Evolutionary conservation across 768 basidiomycete genomes (phyloP), one percentile per base, ranked within the genome.

Genomic region (Tylopilus sp.): DNA sequence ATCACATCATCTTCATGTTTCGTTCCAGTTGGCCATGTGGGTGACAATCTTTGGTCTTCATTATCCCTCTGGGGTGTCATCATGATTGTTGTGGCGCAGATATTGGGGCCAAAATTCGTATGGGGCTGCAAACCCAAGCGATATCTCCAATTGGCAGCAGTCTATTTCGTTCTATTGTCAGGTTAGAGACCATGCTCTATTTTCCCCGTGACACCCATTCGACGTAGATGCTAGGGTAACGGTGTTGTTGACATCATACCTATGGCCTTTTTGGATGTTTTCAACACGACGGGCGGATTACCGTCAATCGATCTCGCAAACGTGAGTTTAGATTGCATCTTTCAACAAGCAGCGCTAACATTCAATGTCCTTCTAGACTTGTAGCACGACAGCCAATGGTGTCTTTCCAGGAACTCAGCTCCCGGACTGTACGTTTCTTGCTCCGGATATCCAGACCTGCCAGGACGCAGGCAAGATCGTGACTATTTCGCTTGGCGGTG

Each of bases 241-340:
- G 69, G 75, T 8, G 80, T 84, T 36, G 80, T 84, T 39, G 72
- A 86, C 55, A 78, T 71, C 13, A 70, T 86, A 48, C 85, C 84
- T 0, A 54, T 87, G 40, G 83, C 84, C 3, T 86, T 85, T 62
- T 47, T 87, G 38, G 69, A 82, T 56, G 70, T 75, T 38, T 86
- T 81, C 69, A 82, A 80, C 63, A 74, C 75, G 15, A 71, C 75
- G 5, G 85, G 81, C 3, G 80, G 78, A 22, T 57, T 79, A 1
- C 86, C 86, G 3, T 77, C 79, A 31, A 68, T 87, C 48, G 73
- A 87, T 65, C 63, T 87, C 26, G 75, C 82, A 11, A 85, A 84
- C 60, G 85, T 80, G 47, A 56, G 71, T 31, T 25, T 7, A 17
- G 33, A 9, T 13, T 38, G 5, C 18, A 13, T 6, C 12, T 3